phyloP scores from a whole-genome alignment of 2,329 filamentous ascomycete species.

The Penicillium sp. region DNA sequence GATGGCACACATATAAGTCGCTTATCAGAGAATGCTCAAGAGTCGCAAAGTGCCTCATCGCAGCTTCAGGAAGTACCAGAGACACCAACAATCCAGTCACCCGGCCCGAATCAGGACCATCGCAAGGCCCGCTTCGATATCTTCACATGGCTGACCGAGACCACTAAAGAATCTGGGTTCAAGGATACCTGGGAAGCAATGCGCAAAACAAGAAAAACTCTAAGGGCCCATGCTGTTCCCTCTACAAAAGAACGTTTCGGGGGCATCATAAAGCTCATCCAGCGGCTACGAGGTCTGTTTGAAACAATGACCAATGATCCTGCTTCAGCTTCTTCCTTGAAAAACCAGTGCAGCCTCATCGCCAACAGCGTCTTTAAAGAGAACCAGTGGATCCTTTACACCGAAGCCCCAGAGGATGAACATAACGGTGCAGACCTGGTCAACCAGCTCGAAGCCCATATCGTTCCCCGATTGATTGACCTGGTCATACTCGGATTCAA shows the following conservation, averaged over 20 bases:
- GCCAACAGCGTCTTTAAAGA: slow-evolving; percentile 6
- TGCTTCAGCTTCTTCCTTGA: background rate
- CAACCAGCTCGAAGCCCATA: slow-evolving; percentile 16
- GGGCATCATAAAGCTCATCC: background rate
- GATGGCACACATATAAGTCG: background rate
- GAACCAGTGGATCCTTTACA: slow-evolving; percentile 5
- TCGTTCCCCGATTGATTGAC: slow-evolving; percentile 12
- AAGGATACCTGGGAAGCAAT: slow-evolving; percentile 2
- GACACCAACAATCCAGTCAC: background rate
- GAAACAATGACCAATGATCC: background rate
- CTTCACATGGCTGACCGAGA: slow-evolving; percentile 1
- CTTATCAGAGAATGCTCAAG: background rate
- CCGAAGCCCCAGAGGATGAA: slow-evolving; percentile 5
- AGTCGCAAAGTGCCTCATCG: background rate
- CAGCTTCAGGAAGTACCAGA: background rate
- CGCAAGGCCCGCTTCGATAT: background rate
- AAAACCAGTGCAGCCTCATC: background rate
- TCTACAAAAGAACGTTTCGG: background rate
- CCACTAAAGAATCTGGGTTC: slow-evolving; percentile 4
- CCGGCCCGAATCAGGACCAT: background rate
- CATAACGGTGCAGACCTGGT: slow-evolving; percentile 2
- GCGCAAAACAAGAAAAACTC: background rate
- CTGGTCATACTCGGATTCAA: slow-evolving; percentile 12
- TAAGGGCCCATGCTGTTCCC: background rate
- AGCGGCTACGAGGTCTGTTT: background rate